These are phyloP conservation scores for Coemansia sp. DNA, from an alignment of 192 early-diverging fungal species.

Conservation along the genomic window DNA sequence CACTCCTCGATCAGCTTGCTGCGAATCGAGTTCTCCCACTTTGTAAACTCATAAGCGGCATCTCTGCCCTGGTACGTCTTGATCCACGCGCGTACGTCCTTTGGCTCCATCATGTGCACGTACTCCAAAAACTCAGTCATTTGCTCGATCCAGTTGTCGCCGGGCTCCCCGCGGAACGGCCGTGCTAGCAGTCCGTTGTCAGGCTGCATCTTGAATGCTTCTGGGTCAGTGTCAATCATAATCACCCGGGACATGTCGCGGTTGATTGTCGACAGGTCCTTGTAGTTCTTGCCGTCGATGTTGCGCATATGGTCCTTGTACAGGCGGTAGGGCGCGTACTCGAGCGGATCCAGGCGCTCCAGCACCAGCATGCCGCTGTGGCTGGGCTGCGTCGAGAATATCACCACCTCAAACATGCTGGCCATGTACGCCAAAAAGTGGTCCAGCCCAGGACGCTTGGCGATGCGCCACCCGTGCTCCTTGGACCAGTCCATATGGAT, in stretches of 20 bases:
- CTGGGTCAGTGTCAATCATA: constrained; percentile 87
- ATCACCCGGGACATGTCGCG: constrained; percentile 92
- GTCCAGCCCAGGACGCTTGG: constrained; percentile 94
- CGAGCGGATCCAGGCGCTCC: constrained; percentile 87
- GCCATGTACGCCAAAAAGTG: constrained; percentile 90
- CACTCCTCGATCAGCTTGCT: constrained; percentile 62
- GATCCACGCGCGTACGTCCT: constrained; percentile 74
- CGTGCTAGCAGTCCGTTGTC: constrained; percentile 85
- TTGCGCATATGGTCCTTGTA: constrained; percentile 91
- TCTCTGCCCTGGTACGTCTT: constrained; percentile 66
- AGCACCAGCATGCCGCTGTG: constrained; percentile 81
- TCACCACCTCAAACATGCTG: constrained; percentile 92
- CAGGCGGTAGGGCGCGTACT: constrained; percentile 80
- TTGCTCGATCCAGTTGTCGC: constrained; percentile 78
- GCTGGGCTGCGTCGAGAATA: constrained; percentile 87
- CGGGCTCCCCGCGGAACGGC: constrained; percentile 81
- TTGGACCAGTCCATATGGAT: constrained; percentile 93
- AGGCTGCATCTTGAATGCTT: constrained; percentile 83
- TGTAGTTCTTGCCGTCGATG: constrained; percentile 79
- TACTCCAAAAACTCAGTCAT: constrained; percentile 88
- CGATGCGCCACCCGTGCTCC: constrained; percentile 94
- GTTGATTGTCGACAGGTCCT: constrained; percentile 90
- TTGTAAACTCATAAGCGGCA: constrained; percentile 67
- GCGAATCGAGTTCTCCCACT: constrained; percentile 69
- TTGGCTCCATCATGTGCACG: constrained; percentile 68